Percentiles rank a stretch among this genome's conserved stretches.
Evolutionary conservation across 2,329 filamentous ascomycete genomes (phyloP).

Genomic region (Fusarium temperatum): DNA sequence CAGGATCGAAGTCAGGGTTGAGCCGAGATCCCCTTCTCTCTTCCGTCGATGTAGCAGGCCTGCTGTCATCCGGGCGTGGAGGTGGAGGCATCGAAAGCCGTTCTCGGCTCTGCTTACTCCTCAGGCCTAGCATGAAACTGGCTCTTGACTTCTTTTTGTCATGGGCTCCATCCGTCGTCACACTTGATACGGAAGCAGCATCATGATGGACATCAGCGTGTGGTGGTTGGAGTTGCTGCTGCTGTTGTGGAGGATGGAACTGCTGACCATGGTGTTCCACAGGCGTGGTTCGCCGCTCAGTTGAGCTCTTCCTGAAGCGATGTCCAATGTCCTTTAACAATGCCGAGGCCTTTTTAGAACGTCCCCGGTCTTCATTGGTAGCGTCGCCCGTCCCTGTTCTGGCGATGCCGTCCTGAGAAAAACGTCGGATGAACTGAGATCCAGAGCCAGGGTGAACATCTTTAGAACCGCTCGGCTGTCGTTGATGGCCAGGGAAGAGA

Average conservation of each 20-base stretch:
- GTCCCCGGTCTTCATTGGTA: slow-evolving; percentile 47
- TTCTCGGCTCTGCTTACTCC: slow-evolving; percentile 29
- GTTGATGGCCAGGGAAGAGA: slow-evolving; percentile 51
- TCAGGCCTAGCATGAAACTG: slow-evolving; percentile 50
- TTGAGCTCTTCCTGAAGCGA: slow-evolving; percentile 50
- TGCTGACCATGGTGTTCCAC: slow-evolving; percentile 25
- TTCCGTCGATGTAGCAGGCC: slow-evolving; percentile 34
- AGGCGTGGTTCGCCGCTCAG: slow-evolving; percentile 46
- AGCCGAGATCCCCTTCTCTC: slow-evolving; percentile 55
- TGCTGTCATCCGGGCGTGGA: slow-evolving; percentile 21
- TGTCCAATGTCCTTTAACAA: slow-evolving; percentile 63
- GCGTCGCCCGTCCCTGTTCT: slow-evolving; percentile 41
- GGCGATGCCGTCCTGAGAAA: slow-evolving; percentile 42
- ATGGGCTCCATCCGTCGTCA: slow-evolving; percentile 50
- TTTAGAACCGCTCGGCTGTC: slow-evolving; percentile 28
- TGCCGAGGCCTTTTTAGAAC: slow-evolving; percentile 51
- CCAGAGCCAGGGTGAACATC: slow-evolving; percentile 7
- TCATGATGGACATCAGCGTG: slow-evolving; percentile 42
- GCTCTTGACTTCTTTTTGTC: slow-evolving; percentile 51
- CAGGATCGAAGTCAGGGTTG: slow-evolving; percentile 37
- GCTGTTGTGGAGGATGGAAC: slow-evolving; percentile 19
- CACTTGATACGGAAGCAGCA: slow-evolving; percentile 54
- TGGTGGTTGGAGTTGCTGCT: slow-evolving; percentile 2
- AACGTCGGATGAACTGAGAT: slow-evolving; percentile 26
- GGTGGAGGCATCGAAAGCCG: slow-evolving; percentile 26